phyloP scores from a whole-genome alignment of 352 stramenopile genomes.

The Phytophthora melonis region DNA sequence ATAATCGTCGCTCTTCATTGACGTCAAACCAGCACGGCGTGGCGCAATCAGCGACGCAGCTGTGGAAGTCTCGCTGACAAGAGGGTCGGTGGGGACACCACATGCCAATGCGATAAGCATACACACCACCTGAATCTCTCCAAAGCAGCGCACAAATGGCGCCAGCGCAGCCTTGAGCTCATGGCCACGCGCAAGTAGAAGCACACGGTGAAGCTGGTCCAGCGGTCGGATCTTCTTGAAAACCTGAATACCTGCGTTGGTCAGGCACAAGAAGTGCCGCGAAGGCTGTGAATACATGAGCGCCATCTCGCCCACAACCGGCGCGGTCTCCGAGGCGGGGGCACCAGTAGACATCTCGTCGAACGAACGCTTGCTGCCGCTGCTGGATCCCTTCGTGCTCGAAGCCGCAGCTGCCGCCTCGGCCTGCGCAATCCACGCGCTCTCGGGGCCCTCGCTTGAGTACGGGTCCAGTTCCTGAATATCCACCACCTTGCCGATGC shows the following conservation, averaged over 20 bases:
- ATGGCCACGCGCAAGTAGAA: conserved; percentile 75
- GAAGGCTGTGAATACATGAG: conserved; percentile 84
- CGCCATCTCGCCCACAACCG: conserved; percentile 74
- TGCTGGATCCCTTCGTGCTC: conserved; percentile 25
- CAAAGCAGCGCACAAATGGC: conserved; percentile 86
- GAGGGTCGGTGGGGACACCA: conserved; percentile 81
- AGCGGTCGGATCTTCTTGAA: conserved; percentile 92
- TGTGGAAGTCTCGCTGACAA: conserved; percentile 65
- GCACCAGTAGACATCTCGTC: conserved; percentile 75
- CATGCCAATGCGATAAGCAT: conserved; percentile 92
- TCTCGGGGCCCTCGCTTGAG: conserved; percentile 42
- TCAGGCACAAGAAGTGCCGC: conserved; percentile 88
- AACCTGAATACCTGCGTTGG: conserved; percentile 87
- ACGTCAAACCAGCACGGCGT: conserved; percentile 30
- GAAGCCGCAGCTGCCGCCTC: conserved; percentile 14
- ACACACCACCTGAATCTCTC: conserved; percentile 83
- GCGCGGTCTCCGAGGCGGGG: conserved; percentile 22
- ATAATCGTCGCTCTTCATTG: conserved; percentile 82
- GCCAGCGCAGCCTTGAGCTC: conserved; percentile 72
- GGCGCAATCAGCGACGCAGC: conserved; percentile 61
- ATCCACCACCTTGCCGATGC: conserved; percentile 86
- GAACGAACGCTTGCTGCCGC: conserved; percentile 73
- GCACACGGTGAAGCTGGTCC: conserved; percentile 84
- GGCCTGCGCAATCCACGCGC: conserved; percentile 25
- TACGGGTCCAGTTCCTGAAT: conserved; percentile 72